phyloP scores from a whole-genome alignment of 139 green algal species.

The Parachlorella kessleri region DNA sequence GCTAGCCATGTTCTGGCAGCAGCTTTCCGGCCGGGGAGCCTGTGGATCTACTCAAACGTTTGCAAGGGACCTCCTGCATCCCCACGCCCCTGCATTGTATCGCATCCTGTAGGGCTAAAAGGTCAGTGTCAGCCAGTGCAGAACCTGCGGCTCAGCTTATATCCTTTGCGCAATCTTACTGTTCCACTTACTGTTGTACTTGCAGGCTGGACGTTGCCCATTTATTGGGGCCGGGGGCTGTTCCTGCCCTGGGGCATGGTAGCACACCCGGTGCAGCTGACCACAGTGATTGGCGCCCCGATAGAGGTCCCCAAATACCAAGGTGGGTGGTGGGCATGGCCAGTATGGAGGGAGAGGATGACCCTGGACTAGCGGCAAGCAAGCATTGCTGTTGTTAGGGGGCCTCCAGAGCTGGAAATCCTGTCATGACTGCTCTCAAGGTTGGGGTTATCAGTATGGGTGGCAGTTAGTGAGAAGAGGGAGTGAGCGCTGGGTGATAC shows the following conservation, averaged over 20 bases:
- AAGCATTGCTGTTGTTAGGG: neutral
- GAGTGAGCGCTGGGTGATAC: too few relatives aligned
- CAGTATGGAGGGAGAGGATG: neutral
- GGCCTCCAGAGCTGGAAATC: neutral
- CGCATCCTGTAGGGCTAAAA: too few relatives aligned
- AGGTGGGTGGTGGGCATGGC: neutral
- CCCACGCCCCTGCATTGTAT: too few relatives aligned
- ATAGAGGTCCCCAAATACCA: constrained; percentile 25
- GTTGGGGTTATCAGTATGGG: constrained; percentile 8
- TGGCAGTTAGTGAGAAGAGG: too few relatives aligned
- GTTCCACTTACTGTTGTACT: too few relatives aligned
- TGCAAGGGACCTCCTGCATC: too few relatives aligned
- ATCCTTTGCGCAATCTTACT: neutral
- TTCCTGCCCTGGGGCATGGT: constrained; percentile 55
- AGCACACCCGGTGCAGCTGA: constrained; percentile 42
- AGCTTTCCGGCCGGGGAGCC: too few relatives aligned
- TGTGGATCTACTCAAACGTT: neutral
- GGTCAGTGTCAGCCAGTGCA: neutral
- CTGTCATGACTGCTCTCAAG: neutral
- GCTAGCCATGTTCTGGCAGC: too few relatives aligned
- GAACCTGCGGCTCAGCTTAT: neutral
- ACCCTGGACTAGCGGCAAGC: neutral
- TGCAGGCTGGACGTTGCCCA: constrained; percentile 47
- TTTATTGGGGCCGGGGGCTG: constrained; percentile 54
- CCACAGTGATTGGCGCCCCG: constrained; percentile 54